phyloP scores from a whole-genome alignment of 2,329 filamentous ascomycete species.

The Botryotinia calthae region DNA sequence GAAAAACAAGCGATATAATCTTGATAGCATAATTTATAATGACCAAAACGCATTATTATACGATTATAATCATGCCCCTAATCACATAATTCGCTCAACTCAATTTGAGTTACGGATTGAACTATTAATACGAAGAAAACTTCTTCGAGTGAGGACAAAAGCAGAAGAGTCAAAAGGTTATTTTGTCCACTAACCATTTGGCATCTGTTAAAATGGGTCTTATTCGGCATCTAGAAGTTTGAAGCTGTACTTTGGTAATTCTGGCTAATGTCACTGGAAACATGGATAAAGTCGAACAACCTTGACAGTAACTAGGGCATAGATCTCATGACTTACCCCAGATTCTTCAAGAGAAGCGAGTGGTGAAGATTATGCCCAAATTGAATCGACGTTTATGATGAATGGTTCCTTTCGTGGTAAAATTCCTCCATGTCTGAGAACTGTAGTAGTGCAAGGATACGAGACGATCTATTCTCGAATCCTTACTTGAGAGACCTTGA shows the following conservation, averaged over 20 bases:
- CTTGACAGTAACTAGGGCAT: background rate
- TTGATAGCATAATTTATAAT: background rate
- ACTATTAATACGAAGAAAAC: background rate
- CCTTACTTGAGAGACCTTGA: background rate
- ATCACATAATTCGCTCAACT: background rate
- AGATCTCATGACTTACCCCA: constrained; percentile 19
- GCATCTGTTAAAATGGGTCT: background rate
- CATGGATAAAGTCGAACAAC: constrained; percentile 12
- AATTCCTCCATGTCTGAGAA: background rate
- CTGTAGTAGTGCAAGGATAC: background rate
- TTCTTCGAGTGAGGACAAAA: background rate
- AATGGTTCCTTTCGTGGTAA: constrained; percentile 14
- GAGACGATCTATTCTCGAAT: background rate
- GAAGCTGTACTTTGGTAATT: background rate
- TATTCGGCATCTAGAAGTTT: background rate
- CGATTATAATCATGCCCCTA: background rate
- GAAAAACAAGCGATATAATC: background rate
- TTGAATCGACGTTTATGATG: background rate
- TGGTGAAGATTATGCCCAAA: background rate
- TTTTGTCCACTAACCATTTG: background rate
- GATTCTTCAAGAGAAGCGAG: background rate
- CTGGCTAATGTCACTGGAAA: constrained; percentile 14
- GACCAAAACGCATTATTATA: background rate
- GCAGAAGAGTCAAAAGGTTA: background rate
- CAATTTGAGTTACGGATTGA: background rate